Conservation (phyloP, 2,329 filamentous ascomycete species). For the Claviceps africana region DNA sequence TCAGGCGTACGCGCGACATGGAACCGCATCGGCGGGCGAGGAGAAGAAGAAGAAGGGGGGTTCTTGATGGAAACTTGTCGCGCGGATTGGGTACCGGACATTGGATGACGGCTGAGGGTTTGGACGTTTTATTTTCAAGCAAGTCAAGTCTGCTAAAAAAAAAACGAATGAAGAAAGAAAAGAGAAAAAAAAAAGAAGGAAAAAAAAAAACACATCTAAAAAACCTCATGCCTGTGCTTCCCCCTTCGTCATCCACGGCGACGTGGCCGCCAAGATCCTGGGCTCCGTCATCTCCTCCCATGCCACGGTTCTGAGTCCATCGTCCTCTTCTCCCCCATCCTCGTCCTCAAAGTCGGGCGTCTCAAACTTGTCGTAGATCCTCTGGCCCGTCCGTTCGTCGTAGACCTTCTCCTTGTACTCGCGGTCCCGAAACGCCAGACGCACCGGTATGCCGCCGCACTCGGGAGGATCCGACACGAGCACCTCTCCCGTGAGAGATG, state of each 20-base stretch:
- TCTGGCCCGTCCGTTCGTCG: conserved; percentile 53
- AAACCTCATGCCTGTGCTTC: background rate
- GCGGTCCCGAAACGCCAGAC: conserved; percentile 56
- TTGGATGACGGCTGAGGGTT: background rate
- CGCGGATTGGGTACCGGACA: too few relatives aligned
- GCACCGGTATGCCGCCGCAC: conserved; percentile 36
- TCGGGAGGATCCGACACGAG: conserved; percentile 38
- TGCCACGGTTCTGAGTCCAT: conserved; percentile 44
- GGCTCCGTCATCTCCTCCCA: conserved; percentile 55
- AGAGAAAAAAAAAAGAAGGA: too few relatives aligned
- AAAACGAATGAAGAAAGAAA: background rate
- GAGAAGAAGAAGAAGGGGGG: too few relatives aligned
- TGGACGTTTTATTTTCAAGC: too few relatives aligned
- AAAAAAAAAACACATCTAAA: too few relatives aligned
- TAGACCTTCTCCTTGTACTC: conserved; percentile 42
- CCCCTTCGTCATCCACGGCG: conserved; percentile 2
- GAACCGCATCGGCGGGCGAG: too few relatives aligned
- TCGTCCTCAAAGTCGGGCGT: conserved; percentile 50
- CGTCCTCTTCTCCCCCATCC: conserved; percentile 33
- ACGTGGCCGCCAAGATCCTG: conserved; percentile 40
- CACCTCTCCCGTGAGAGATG: conserved; percentile 51
- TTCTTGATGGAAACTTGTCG: too few relatives aligned
- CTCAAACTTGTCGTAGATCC: conserved; percentile 68
- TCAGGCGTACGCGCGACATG: too few relatives aligned
- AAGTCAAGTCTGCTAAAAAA: too few relatives aligned